Conservation (phyloP, 257 asterid genomes). For the Solanum bulbocastanum region DNA sequence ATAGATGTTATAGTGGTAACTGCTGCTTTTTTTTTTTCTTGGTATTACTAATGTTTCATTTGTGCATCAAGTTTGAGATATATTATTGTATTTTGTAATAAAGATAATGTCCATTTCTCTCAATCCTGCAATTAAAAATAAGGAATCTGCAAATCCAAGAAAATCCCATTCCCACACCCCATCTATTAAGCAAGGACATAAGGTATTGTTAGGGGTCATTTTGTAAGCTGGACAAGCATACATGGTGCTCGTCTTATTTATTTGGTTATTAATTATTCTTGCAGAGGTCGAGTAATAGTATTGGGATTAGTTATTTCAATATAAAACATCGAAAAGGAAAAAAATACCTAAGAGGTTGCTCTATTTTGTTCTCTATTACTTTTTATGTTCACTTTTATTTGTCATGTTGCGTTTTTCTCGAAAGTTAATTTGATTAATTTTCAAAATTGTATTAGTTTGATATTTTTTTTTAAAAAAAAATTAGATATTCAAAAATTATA, state of each 20-base stretch:
- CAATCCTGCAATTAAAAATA: neutral
- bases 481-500: too few species aligned
- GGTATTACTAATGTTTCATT: neutral
- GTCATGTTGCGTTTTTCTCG: too few species aligned
- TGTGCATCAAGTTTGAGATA: neutral
- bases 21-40: neutral
- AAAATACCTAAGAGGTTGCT: neutral
- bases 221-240: too few species aligned
- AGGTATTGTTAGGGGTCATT: neutral
- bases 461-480: too few species aligned
- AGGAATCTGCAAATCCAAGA: neutral
- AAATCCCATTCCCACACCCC: neutral
- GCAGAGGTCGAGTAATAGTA: neutral
- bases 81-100: neutral
- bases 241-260: too few species aligned
- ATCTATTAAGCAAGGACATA: neutral
- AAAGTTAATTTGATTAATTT: too few species aligned
- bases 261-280: neutral
- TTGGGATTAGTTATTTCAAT: neutral
- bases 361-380: too few species aligned
- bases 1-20: neutral
- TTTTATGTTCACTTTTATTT: too few species aligned
- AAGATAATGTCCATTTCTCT: neutral
- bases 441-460: too few species aligned
- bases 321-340: too few species aligned